A percentile compares a stretch with the other conserved stretches of the same genome.
phyloP scores from a whole-genome alignment of 2,329 filamentous ascomycete species.

The Aspergillus sp. region DNA sequence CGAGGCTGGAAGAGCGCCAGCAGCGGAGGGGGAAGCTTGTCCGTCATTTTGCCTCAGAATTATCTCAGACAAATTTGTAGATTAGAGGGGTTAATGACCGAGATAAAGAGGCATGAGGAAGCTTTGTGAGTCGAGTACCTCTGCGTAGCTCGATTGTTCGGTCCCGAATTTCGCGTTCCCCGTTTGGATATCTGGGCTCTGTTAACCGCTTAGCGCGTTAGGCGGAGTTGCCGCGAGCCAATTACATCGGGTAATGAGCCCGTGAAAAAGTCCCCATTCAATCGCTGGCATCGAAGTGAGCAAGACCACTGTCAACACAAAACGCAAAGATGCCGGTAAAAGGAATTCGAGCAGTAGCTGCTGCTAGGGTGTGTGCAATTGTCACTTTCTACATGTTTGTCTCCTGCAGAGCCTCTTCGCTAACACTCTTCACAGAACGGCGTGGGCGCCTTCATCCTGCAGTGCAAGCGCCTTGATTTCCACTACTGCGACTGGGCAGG shows the following conservation, averaged over 20 bases:
- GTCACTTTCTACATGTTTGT: background rate
- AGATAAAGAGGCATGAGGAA: constrained; percentile 3
- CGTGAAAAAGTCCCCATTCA: constrained; percentile 27
- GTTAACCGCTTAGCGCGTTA: constrained; percentile 23
- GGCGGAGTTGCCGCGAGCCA: constrained; percentile 26
- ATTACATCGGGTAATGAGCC: constrained; percentile 19
- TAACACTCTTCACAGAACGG: constrained; percentile 68
- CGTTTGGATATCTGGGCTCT: constrained; percentile 5
- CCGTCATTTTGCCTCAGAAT: constrained; percentile 68
- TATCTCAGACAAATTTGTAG: background rate
- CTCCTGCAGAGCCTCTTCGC: background rate
- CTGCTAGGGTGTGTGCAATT: constrained; percentile 52
- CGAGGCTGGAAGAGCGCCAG: constrained; percentile 93
- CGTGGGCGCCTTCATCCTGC: constrained; percentile 92
- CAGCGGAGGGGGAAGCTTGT: constrained; percentile 90
- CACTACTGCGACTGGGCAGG: constrained; percentile 97
- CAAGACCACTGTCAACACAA: constrained; percentile 1
- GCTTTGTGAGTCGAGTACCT: background rate
- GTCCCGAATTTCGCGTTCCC: constrained; percentile 24
- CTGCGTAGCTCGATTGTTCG: constrained; percentile 4
- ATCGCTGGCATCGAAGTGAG: background rate
- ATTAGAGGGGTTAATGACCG: background rate
- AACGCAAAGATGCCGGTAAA: constrained; percentile 44
- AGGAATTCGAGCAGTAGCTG: constrained; percentile 54
- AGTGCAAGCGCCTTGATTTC: constrained; percentile 94